These are phyloP conservation scores for Russula griseocarnosa DNA, from an alignment of 768 basidiomycete genomes.

Conservation along the genomic window DNA sequence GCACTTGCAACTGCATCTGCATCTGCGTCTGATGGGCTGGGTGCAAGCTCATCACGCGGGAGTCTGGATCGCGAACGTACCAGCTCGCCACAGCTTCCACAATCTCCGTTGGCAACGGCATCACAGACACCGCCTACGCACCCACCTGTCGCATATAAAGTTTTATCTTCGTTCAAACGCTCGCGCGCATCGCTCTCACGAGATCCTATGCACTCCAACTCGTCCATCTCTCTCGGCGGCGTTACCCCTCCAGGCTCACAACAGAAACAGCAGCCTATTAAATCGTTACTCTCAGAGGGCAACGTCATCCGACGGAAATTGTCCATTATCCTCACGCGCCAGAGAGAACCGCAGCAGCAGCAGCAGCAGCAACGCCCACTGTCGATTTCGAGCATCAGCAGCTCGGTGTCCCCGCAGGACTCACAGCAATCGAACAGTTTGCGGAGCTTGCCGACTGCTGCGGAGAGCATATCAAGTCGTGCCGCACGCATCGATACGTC, in stretches of 20 bases:
- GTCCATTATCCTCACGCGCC: constrained; percentile 39
- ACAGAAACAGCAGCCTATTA: background rate
- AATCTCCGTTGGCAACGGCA: background rate
- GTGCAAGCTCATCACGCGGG: constrained; percentile 23
- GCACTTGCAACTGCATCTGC: background rate
- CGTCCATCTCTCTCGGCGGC: constrained; percentile 22
- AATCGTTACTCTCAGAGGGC: constrained; percentile 14
- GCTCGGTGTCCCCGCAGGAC: background rate
- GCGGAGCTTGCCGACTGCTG: constrained; percentile 51
- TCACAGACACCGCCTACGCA: background rate
- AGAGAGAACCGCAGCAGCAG: constrained; percentile 27
- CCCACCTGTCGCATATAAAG: constrained; percentile 32
- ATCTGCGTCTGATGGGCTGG: constrained; percentile 16
- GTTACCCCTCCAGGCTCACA: background rate
- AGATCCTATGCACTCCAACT: constrained; percentile 26
- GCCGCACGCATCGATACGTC: constrained; percentile 13
- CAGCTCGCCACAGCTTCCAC: constrained; percentile 6
- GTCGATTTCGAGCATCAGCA: constrained; percentile 56
- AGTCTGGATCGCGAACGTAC: constrained; percentile 22
- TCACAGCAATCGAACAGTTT: constrained; percentile 50
- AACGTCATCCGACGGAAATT: constrained; percentile 33
- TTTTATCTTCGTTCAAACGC: constrained; percentile 30
- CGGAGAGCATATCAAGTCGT: constrained; percentile 44
- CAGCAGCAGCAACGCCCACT: constrained; percentile 40
- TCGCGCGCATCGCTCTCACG: constrained; percentile 21